Conservation (phyloP, 1,284 basidiomycete species). For the Cryptococcus sp. region DNA sequence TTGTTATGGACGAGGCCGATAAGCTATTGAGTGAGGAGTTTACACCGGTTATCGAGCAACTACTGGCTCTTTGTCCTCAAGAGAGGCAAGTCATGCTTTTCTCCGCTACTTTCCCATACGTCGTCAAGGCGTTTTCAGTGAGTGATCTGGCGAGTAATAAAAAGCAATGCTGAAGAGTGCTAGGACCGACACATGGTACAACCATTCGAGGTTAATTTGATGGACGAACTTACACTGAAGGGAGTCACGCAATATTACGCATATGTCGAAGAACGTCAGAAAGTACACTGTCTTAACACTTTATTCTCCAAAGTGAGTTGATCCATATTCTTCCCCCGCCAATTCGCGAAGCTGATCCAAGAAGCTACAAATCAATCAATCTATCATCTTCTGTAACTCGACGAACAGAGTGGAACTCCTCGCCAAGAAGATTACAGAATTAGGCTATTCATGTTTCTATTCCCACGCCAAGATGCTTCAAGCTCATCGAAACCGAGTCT, state of each 20-base stretch:
- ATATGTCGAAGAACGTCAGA: conserved; percentile 97
- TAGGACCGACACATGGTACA: conserved; percentile 97
- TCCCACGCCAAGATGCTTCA: conserved; percentile 99
- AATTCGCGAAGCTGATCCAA: conserved; percentile 1
- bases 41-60: conserved; percentile 95
- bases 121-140: conserved; percentile 98
- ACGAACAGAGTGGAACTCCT: conserved; percentile 98
- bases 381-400: conserved; percentile 99
- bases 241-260: conserved; percentile 99
- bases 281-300: conserved; percentile 76
- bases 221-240: conserved; percentile 97
- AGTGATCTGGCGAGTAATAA: conserved; percentile 18
- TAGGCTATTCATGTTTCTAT: conserved; percentile 99
- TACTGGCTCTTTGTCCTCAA: conserved; percentile 77
- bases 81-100: conserved; percentile 98
- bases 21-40: conserved; percentile 97
- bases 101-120: conserved; percentile 97
- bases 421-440: conserved; percentile 98
- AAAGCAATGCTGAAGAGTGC: conserved; percentile 5
- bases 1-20: conserved; percentile 99
- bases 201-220: conserved; percentile 97
- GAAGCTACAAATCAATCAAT: conserved; percentile 98
- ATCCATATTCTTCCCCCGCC: neutral
- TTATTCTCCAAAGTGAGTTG: conserved; percentile 31
- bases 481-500: conserved; percentile 95